Evolutionary conservation across 2,329 filamentous ascomycete genomes (phyloP), one percentile per base, ranked within the genome.

Genomic region (Geoglossum cookeanum): DNA sequence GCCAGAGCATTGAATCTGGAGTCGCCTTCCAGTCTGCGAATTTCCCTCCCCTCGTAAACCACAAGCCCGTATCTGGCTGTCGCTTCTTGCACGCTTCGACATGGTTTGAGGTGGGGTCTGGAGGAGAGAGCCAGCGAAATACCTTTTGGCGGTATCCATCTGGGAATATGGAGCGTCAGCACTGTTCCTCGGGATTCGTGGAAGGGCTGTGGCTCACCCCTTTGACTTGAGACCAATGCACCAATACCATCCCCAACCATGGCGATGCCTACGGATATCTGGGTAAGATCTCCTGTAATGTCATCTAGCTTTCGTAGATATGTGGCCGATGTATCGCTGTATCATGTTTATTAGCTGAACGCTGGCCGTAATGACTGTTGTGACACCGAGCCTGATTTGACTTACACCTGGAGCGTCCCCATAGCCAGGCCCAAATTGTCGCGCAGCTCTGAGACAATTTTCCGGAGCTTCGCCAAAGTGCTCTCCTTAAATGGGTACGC

Each of bases 1-100:
- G 58, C 71, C 70, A 73, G 0, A 72, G 57, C n/a, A 72, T 67
- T 2, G 70, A 69, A 32, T 45, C 58, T 35, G 30, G 35, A 37
- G 17, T 13, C 30, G 33, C 32, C 45, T 58, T 54, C 61, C 61
- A 63, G 27, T 57, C 32, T 32, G 5, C 30, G 33, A 59, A 62
- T 7, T 52, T 15, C 32, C 54, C 42, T n/a, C 54, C 51, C n/a
- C 57, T 15, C 13, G 61, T 27, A n/a, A 63, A 35, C 61, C 60
- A 61, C 17, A 32, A 17, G 9, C 62, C 62, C 15, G 63, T 66
- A 1, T 53, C 57, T 8, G 56, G n/a, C 39, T 64, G 63, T 11
- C 60, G 55, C 35, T 60, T 61, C 51, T 63, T 61, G 9, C 60
- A 58, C 33, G 58, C 59, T 17, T 52, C 55, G 29, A 57, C 48